Evolutionary conservation across 495 filamentous ascomycete genomes (phyloP).

Genomic region (Xylaria longipes): DNA sequence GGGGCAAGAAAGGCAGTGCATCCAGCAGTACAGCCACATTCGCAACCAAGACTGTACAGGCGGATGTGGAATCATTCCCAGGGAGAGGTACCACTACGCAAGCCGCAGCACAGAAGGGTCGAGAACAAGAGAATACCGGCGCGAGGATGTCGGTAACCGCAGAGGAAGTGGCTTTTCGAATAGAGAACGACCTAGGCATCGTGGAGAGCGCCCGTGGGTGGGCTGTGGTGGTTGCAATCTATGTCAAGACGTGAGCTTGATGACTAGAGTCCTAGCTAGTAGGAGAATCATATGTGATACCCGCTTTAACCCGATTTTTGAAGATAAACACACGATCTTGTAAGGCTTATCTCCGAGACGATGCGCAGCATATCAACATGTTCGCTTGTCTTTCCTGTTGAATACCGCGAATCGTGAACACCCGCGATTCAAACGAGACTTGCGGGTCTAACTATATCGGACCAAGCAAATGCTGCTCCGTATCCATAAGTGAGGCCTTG

Average conservation of each 20-base stretch:
- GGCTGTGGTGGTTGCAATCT: constrained; percentile 53
- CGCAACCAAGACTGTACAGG: constrained; percentile 24
- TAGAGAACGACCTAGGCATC: constrained; percentile 60
- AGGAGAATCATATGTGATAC: background rate
- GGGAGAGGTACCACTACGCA: constrained; percentile 14
- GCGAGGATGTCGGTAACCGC: constrained; percentile 48
- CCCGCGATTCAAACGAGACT: background rate
- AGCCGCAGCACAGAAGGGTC: constrained; percentile 16
- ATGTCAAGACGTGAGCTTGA: constrained; percentile 32
- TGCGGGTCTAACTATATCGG: background rate
- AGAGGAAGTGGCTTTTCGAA: constrained; percentile 59
- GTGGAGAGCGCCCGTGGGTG: constrained; percentile 58
- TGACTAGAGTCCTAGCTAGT: background rate
- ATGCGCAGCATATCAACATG: background rate
- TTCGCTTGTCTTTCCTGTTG: no score
- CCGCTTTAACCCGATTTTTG: background rate
- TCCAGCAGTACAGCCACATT: constrained; percentile 1
- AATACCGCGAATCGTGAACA: no score
- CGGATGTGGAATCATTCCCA: constrained; percentile 24
- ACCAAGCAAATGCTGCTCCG: background rate
- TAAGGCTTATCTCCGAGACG: background rate
- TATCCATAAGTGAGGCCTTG: background rate
- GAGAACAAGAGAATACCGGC: constrained; percentile 32
- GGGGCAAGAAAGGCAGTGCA: constrained; percentile 31
- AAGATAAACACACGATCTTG: background rate